A percentile compares a stretch with the other conserved stretches of the same genome.
phyloP scores from a whole-genome alignment of 208 protist species.

The Trypanosomatidae sp. region DNA sequence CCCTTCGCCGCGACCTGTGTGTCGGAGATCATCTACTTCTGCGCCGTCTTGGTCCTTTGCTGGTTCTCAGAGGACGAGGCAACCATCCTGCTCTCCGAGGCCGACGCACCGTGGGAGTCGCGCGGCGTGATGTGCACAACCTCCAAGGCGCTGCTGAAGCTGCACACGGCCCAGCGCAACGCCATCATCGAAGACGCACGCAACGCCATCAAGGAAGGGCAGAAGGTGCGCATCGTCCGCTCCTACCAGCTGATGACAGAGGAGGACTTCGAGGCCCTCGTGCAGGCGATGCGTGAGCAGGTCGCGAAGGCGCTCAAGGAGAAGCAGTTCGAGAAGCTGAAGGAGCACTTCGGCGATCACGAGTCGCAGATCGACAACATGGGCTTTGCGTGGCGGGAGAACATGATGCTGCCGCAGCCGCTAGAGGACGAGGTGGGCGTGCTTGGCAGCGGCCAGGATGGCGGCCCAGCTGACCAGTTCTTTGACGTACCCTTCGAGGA shows the following conservation, averaged over 20 bases:
- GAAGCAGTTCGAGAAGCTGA: slow-evolving; percentile 76
- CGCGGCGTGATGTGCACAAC: slow-evolving; percentile 57
- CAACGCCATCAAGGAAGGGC: slow-evolving; percentile 58
- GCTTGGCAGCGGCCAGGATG: slow-evolving; percentile 22
- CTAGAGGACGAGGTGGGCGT: neutral
- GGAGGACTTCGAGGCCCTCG: slow-evolving; percentile 69
- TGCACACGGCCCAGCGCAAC: slow-evolving; percentile 87
- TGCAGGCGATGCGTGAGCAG: slow-evolving; percentile 76
- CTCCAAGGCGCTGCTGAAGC: slow-evolving; percentile 63
- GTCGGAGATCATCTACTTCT: slow-evolving; percentile 51
- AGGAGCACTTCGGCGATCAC: slow-evolving; percentile 65
- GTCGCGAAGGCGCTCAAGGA: slow-evolving; percentile 55
- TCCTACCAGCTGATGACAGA: slow-evolving; percentile 88
- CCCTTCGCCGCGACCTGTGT: slow-evolving; percentile 59
- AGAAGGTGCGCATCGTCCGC: slow-evolving; percentile 80
- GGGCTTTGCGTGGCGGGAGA: slow-evolving; percentile 52
- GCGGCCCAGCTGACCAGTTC: slow-evolving; percentile 34
- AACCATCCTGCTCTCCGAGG: slow-evolving; percentile 65
- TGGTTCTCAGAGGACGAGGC: slow-evolving; percentile 54
- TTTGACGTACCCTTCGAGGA: slow-evolving; percentile 43
- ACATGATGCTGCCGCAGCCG: slow-evolving; percentile 26
- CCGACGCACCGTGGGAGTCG: slow-evolving; percentile 78
- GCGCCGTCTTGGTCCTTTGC: slow-evolving; percentile 34
- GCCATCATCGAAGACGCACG: slow-evolving; percentile 76
- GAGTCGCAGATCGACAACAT: slow-evolving; percentile 64